phyloP scores from a whole-genome alignment of 495 filamentous ascomycete species.

The Penicillium dipodomyicola region DNA sequence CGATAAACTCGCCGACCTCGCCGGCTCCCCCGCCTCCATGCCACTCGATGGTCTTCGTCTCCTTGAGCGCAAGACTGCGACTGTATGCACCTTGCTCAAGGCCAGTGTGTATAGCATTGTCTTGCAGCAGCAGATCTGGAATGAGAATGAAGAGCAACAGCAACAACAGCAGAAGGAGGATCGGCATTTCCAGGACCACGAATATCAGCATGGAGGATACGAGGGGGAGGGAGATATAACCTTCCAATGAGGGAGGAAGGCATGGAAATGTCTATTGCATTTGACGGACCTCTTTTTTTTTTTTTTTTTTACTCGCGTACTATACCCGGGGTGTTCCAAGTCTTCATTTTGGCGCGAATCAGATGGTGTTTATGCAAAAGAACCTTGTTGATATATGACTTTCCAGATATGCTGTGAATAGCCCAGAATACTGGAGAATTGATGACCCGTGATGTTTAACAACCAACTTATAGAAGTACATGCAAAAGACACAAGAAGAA shows the following conservation, averaged over 20 bases:
- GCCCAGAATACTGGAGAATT: conserved; percentile 8
- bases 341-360: not conserved
- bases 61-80: conserved; percentile 87
- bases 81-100: conserved; percentile 93
- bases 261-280: not conserved
- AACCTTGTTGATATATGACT: conserved; percentile 8
- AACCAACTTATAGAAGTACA: conserved; percentile 32
- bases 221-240: conserved; percentile 33
- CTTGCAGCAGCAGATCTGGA: conserved; percentile 89
- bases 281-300: conserved; percentile 4
- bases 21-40: conserved; percentile 34
- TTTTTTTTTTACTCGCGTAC: conserved; percentile 14
- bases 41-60: conserved; percentile 72
- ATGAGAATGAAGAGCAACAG: conserved; percentile 49
- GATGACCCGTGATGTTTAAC: conserved; percentile 20
- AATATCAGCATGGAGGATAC: conserved; percentile 35
- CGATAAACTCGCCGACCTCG: conserved; percentile 38
- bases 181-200: conserved; percentile 26
- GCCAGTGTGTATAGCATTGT: conserved; percentile 98
- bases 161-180: conserved; percentile 33
- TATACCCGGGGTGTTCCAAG: conserved; percentile 19
- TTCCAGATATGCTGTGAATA: conserved; percentile 13
- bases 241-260: conserved; percentile 30
- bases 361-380: conserved; percentile 9
- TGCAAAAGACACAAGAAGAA: conserved; percentile 32